Evolutionary conservation across 805 yeast genomes (phyloP).

Genomic region (Phaffomyces opuntiae): DNA sequence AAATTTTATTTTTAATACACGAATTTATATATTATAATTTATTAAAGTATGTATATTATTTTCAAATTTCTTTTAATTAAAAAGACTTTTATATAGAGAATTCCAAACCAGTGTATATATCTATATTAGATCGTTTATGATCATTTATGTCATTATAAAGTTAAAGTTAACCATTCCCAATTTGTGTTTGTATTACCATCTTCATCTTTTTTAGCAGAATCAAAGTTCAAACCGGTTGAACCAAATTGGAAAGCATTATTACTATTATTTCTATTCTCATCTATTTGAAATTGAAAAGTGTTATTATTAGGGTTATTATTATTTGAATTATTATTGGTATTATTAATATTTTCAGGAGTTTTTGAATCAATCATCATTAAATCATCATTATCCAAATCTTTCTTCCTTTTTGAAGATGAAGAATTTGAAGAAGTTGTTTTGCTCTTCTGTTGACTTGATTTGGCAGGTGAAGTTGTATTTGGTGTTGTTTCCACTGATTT

Average conservation of each 20-base stretch:
- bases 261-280: background rate
- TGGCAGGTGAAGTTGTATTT: slow-evolving; percentile 14
- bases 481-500: slow-evolving; percentile 8
- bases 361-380: slow-evolving; percentile 1
- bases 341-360: slow-evolving; percentile 1
- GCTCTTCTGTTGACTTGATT: background rate
- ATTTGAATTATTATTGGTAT: background rate
- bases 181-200: slow-evolving; percentile 18
- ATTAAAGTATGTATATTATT: no score
- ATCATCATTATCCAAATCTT: background rate
- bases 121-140: no score
- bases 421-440: background rate
- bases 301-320: background rate
- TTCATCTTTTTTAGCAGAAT: slow-evolving; percentile 1
- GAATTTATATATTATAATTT: background rate
- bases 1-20: background rate
- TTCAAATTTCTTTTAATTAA: no score
- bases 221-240: slow-evolving; percentile 6
- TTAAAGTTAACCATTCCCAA: slow-evolving; percentile 26
- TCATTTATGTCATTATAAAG: slow-evolving; percentile 9
- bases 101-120: no score
- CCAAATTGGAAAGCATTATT: slow-evolving; percentile 7
- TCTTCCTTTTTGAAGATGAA: background rate
- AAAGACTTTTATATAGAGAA: no score
- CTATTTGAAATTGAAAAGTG: background rate